Evolutionary conservation across 1,139 yeast species (phyloP).

Genomic region (Pichiaceae sp.): DNA sequence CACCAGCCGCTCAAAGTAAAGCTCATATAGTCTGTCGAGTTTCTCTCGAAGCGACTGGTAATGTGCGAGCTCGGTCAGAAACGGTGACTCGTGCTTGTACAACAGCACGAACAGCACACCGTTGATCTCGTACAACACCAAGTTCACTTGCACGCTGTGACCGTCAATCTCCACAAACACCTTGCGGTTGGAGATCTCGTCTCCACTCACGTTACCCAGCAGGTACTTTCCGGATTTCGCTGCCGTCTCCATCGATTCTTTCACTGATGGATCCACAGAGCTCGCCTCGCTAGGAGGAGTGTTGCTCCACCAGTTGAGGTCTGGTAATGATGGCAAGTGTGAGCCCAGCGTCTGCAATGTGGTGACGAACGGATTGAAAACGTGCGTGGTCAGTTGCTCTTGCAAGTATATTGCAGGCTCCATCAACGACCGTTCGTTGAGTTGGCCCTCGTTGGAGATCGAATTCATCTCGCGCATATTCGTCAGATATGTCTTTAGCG

Average conservation of each 20-base stretch:
- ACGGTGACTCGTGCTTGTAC: constrained; percentile 6
- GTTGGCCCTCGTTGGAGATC: constrained; percentile 13
- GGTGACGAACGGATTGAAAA: constrained; percentile 20
- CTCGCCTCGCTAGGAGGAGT: not conserved
- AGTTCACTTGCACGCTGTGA: constrained; percentile 5
- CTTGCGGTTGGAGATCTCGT: constrained; percentile 10
- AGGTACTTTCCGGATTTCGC: constrained; percentile 16
- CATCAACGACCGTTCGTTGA: constrained; percentile 19
- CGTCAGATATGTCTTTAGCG: constrained; percentile 13
- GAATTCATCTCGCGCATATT: constrained; percentile 12
- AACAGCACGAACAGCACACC: constrained; percentile 19
- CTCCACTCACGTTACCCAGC: constrained; percentile 16
- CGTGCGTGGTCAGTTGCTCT: constrained; percentile 17
- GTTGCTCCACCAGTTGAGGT: too few relatives aligned
- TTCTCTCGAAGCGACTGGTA: constrained; percentile 28
- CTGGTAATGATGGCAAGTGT: constrained; percentile 12
- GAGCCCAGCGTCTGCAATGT: constrained; percentile 16
- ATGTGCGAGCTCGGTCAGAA: constrained; percentile 1
- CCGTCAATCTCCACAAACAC: constrained; percentile 6
- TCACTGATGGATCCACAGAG: not conserved
- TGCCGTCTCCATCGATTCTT: constrained; percentile 1
- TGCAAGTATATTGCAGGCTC: constrained; percentile 19
- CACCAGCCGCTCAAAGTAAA: constrained; percentile 18
- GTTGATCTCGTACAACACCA: constrained; percentile 21
- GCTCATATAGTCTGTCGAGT: constrained; percentile 25